These are phyloP conservation scores for Boeremia lycopersici DNA, from an alignment of 2,329 filamentous ascomycete species.

Conservation along the genomic window DNA sequence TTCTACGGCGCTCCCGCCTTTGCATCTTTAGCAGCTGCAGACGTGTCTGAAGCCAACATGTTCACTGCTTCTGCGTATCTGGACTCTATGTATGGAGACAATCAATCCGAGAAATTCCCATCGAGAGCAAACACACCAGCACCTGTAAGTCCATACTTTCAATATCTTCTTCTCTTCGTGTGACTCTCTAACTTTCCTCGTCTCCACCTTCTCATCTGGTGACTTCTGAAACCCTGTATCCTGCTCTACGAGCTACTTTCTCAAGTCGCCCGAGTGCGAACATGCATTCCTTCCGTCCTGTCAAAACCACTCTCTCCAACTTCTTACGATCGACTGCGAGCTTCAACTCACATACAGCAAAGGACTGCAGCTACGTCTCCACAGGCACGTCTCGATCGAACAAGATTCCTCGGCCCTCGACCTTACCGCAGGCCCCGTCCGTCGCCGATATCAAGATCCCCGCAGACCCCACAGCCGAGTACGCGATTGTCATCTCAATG, in stretches of 20 bases:
- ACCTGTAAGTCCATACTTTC: slow-evolving; percentile 45
- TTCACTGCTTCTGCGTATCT: slow-evolving; percentile 77
- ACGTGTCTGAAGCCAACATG: slow-evolving; percentile 80
- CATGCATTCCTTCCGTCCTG: slow-evolving; percentile 41
- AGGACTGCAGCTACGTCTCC: slow-evolving; percentile 64
- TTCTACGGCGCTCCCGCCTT: slow-evolving; percentile 65
- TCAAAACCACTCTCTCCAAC: slow-evolving; percentile 29
- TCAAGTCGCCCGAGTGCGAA: slow-evolving; percentile 20
- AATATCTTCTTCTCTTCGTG: slow-evolving; percentile 10
- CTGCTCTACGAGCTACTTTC: slow-evolving; percentile 26
- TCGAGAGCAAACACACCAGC: slow-evolving; percentile 56
- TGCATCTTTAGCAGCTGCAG: slow-evolving; percentile 75
- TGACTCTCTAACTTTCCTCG: slow-evolving; percentile 17
- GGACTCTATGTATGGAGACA: slow-evolving; percentile 77
- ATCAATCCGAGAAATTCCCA: slow-evolving; percentile 58
- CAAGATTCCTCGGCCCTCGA: slow-evolving; percentile 71
- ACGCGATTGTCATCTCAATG: slow-evolving; percentile 91
- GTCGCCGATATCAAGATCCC: slow-evolving; percentile 72
- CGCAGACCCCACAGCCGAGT: slow-evolving; percentile 73
- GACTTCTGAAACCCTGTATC: slow-evolving; percentile 28
- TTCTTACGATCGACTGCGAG: slow-evolving; percentile 38
- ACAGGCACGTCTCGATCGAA: slow-evolving; percentile 60
- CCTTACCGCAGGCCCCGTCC: slow-evolving; percentile 74
- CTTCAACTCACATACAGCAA: slow-evolving; percentile 34
- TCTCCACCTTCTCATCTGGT: slow-evolving; percentile 18